Evolutionary conservation across 208 protist genomes (phyloP).

Genomic region (Acanthamoeba royreba): DNA sequence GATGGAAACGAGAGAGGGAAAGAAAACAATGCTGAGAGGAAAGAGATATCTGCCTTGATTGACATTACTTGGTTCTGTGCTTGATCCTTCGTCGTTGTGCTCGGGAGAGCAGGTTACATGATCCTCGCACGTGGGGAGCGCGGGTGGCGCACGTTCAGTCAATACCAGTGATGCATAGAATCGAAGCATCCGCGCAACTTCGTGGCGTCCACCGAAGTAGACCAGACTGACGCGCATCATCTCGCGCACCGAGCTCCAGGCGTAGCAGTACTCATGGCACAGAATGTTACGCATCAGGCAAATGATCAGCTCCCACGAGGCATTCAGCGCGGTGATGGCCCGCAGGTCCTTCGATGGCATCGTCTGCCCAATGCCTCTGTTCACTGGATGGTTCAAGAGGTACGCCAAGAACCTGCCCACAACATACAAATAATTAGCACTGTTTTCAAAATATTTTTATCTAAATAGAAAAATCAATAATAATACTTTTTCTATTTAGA

Average conservation of each 20-base stretch:
- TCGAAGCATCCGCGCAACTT: not conserved
- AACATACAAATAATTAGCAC: too few species aligned
- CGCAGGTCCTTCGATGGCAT: not conserved
- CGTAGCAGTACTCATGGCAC: not conserved
- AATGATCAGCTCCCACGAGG: not conserved
- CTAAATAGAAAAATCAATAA: too few species aligned
- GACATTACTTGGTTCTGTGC: not conserved
- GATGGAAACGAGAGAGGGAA: not conserved
- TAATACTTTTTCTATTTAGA: too few species aligned
- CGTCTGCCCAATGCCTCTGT: not conserved
- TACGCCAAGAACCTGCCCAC: not conserved
- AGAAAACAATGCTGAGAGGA: not conserved
- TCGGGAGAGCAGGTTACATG: too few species aligned
- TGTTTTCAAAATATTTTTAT: too few species aligned
- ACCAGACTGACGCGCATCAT: not conserved
- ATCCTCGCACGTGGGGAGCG: too few species aligned
- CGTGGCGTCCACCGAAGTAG: not conserved
- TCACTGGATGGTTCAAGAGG: not conserved
- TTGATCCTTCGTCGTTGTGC: too few species aligned
- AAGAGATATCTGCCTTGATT: not conserved
- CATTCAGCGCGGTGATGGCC: not conserved
- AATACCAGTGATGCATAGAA: not conserved
- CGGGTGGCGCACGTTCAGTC: too few species aligned
- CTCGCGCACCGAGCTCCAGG: not conserved
- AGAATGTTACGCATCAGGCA: not conserved